Conservation (phyloP, 2,329 filamentous ascomycete species). For the Xylogone sp. region DNA sequence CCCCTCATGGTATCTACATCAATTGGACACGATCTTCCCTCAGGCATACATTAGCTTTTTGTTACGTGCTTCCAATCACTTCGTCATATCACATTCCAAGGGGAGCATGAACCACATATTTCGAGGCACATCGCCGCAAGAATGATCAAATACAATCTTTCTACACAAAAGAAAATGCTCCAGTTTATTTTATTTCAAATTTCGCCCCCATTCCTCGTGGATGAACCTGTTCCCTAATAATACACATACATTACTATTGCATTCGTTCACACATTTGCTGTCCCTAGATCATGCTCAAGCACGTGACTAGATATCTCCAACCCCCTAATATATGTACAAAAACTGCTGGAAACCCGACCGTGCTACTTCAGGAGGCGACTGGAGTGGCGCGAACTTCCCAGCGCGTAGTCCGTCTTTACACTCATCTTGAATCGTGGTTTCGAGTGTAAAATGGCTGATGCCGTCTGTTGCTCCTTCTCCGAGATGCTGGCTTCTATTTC, state of each 20-base stretch:
- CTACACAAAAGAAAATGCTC: neutral
- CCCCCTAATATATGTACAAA: neutral
- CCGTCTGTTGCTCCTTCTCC: conserved; percentile 22
- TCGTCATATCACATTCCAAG: neutral
- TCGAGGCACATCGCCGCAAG: neutral
- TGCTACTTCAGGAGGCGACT: neutral
- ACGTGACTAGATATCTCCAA: conserved; percentile 24
- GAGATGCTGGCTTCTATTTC: conserved; percentile 23
- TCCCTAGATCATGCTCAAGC: neutral
- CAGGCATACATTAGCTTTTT: neutral
- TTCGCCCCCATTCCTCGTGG: neutral
- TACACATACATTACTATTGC: neutral
- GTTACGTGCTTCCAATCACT: neutral
- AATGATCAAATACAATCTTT: neutral
- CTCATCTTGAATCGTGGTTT: conserved; percentile 18
- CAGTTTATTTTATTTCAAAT: neutral
- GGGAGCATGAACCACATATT: neutral
- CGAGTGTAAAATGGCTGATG: conserved; percentile 17
- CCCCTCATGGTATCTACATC: no score
- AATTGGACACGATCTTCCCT: neutral
- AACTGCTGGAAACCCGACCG: neutral
- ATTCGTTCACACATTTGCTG: neutral
- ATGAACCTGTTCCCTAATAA: neutral
- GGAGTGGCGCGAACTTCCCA: conserved; percentile 1
- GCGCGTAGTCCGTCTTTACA: conserved; percentile 10